Base-by-base conservation (phyloP, 1,139 yeast genomes). In the Taphrina deformans region DNA sequence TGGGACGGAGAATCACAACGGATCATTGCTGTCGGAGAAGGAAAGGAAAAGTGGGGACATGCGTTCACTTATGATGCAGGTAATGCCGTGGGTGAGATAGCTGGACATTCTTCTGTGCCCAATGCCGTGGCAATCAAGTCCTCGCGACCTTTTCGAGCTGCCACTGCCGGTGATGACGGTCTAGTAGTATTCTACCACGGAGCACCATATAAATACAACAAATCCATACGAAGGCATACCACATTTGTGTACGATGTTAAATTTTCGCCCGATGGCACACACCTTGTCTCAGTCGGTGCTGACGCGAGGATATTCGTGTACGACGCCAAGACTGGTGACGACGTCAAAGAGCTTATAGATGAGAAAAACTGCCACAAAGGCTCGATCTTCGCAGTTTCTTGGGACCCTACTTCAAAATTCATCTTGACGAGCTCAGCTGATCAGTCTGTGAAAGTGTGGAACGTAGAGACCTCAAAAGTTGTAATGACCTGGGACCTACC, bases 31-130 rank as follows among this genome's bases (percentile, higher is more conserved):
- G 98, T 92, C 10, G 99, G 99, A 63, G 88, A 89, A 71, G 98
- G 99, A 58, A 87, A 88, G 72, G 97, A 92, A 72, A 83, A 88
- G 53, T 91, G 85, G 73, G 99, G 98, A 2, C 97, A 89, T 71
- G 92, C 96, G 69, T 90, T 93, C 73, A 85, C 96, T 5, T 88
- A 89, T 83, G 99, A 93, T 74, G 83, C 96, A 0, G 99, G 99
- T 66, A 93, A 93, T 76, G 85, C 97, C 10, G 86, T 93, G 55
- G 99, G 99, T 64, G 98, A 93, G 55, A 87, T 95, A 71, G 86
- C 91, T 66, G 99, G 99, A 33, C 99, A 93, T 74, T 83, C 96
- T n/a, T 85, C 88, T 46, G 83, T 84, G 48, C 84, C 92, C 73
- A 90, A 88, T 73, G 89, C 95, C 0, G 96, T 90, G 12, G 85